phyloP scores from a whole-genome alignment of 1,284 basidiomycete genomes.

The Ceratobasidium sp. region DNA sequence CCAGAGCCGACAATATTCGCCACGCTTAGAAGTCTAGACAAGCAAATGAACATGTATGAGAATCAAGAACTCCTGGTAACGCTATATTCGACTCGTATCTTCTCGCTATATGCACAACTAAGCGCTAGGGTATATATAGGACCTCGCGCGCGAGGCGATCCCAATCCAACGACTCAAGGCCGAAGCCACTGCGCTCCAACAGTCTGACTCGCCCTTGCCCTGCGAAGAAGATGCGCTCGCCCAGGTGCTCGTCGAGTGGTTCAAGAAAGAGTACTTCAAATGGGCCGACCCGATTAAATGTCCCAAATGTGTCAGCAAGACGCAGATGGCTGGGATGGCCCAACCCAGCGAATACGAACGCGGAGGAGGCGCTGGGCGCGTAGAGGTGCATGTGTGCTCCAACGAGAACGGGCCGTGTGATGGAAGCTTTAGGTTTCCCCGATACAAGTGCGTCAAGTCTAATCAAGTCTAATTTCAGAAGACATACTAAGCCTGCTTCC shows the following conservation, averaged over 20 bases:
- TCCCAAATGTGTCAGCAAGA: slow-evolving; percentile 51
- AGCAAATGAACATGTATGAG: slow-evolving; percentile 48
- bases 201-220: slow-evolving; percentile 40
- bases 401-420: slow-evolving; percentile 48
- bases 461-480: neutral
- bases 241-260: slow-evolving; percentile 57
- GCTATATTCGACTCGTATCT: neutral
- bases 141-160: slow-evolving; percentile 47
- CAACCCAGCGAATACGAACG: slow-evolving; percentile 51
- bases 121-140: slow-evolving; percentile 43
- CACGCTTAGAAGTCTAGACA: slow-evolving; percentile 44
- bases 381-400: slow-evolving; percentile 56
- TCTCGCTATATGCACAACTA: neutral
- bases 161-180: slow-evolving; percentile 47
- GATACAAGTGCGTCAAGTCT: slow-evolving; percentile 54
- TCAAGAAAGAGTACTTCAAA: slow-evolving; percentile 57
- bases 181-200: slow-evolving; percentile 45
- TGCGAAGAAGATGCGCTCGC: slow-evolving; percentile 52
- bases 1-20: slow-evolving; percentile 1
- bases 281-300: slow-evolving; percentile 61
- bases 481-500: too few relatives aligned
- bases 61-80: slow-evolving; percentile 44
- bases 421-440: slow-evolving; percentile 53
- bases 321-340: slow-evolving; percentile 45
- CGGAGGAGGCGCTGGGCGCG: slow-evolving; percentile 54